Evolutionary conservation across 2,329 filamentous ascomycete genomes (phyloP), one percentile per base, ranked within the genome.

Genomic region (Chaetoscypha palmicola): DNA sequence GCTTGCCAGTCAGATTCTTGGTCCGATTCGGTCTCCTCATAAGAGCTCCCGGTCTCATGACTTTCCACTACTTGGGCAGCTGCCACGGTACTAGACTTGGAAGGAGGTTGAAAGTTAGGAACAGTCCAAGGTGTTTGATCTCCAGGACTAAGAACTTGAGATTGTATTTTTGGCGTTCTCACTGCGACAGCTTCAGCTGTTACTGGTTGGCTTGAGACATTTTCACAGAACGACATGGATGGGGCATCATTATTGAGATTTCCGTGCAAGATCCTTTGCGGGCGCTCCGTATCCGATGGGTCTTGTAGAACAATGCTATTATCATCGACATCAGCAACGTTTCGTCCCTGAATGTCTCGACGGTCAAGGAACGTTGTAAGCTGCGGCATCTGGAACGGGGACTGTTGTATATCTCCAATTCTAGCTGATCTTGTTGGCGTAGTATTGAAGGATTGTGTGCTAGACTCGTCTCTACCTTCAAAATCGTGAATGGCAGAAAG

Each of bases 361-460:
- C n/a, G n/a, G n/a, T n/a, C n/a, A n/a, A n/a, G n/a, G n/a, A n/a
- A n/a, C n/a, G n/a, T 32, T 30, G 34, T 12, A 23, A 30, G 12
- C 11, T 28, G 20, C 11, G 12, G 17, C 10, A 10, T 17, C 20
- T 20, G 8, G 9, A 22, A 8, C 7, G 14, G 21, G 12, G 36
- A 26, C 7, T 5, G 21, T 7, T 12, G 28, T 3, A 33, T 9
- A 14, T n/a, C 19, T 21, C 17, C 16, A 8, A 21, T 28, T 22
- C 19, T 28, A n/a, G 19, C 17, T 24, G 48, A 49, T 33, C 43
- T 45, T 28, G 44, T 16, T 17, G 52, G 47, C 10, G 54, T 49
- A 23, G 52, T 55, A 35, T 55, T 53, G 38, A 38, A 49, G 21
- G 54, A 52, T 22, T 55, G 52, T 9, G 54, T 55, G 19, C 50